These are phyloP conservation scores for Mediolabrus comicus DNA, from an alignment of 108 stramenopile genomes.

Conservation along the genomic window DNA sequence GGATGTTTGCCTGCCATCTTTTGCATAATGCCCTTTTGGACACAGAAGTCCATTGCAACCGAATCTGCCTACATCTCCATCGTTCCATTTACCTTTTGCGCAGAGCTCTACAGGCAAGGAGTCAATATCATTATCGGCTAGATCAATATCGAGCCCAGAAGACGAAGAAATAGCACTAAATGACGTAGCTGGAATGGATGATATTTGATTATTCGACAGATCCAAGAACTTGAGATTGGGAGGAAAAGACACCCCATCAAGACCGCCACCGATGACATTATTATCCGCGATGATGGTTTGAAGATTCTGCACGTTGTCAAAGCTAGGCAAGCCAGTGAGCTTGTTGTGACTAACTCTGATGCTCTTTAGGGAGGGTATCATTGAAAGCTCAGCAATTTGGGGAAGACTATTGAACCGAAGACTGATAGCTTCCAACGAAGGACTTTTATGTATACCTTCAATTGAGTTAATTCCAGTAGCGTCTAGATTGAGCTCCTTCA, in stretches of 20 bases:
- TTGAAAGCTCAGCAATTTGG: constrained; percentile 35
- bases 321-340: constrained; percentile 9
- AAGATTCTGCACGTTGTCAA: constrained; percentile 27
- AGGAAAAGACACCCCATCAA: constrained; percentile 23
- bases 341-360: constrained; percentile 30
- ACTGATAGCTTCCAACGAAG: constrained; percentile 13
- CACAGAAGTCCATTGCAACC: constrained; percentile 38
- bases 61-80: constrained; percentile 48
- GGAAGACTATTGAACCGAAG: constrained; percentile 30
- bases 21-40: constrained; percentile 31
- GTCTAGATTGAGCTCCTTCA: constrained; percentile 30
- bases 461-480: constrained; percentile 20
- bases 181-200: constrained; percentile 15
- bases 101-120: constrained; percentile 8
- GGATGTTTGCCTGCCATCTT: constrained; percentile 20
- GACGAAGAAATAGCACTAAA: constrained; percentile 17
- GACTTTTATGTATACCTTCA: constrained; percentile 14
- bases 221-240: constrained; percentile 16
- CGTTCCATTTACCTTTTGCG: constrained; percentile 46
- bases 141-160: constrained; percentile 10
- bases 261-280: constrained; percentile 13
- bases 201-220: constrained; percentile 24
- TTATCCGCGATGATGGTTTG: constrained; percentile 21
- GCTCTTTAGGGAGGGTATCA: constrained; percentile 21
- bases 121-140: constrained; percentile 33